Evolutionary conservation across 2,329 filamentous ascomycete genomes (phyloP).

Genomic region (Simplicillium sp.): DNA sequence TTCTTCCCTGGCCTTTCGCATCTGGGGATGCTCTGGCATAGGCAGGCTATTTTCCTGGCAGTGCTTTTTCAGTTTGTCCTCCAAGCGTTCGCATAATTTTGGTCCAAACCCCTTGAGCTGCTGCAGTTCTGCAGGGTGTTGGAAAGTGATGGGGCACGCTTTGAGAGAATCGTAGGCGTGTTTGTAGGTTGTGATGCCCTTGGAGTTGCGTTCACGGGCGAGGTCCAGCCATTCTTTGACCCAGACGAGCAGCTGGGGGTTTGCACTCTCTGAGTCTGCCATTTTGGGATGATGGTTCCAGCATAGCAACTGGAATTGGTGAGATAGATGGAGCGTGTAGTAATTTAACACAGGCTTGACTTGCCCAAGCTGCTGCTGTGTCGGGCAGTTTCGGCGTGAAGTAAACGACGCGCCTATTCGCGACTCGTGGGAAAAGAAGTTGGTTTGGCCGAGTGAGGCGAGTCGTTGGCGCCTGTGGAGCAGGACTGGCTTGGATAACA

Average conservation of each 20-base stretch:
- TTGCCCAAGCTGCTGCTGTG: too few species aligned
- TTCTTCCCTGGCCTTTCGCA: slow-evolving; percentile 26
- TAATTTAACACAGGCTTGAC: too few species aligned
- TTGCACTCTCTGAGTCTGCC: slow-evolving; percentile 43
- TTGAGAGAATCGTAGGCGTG: slow-evolving; percentile 71
- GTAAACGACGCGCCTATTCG: too few species aligned
- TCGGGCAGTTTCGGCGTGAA: too few species aligned
- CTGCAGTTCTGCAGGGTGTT: slow-evolving; percentile 64
- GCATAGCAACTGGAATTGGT: too few species aligned
- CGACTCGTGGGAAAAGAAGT: too few species aligned
- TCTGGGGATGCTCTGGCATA: slow-evolving; percentile 51
- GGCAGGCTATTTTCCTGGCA: slow-evolving; percentile 58
- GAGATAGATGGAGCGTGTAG: too few species aligned
- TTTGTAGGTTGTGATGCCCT: slow-evolving; percentile 62
- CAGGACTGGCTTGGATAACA: too few species aligned
- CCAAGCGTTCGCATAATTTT: slow-evolving; percentile 61
- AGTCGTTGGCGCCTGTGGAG: too few species aligned
- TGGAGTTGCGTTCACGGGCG: slow-evolving; percentile 59
- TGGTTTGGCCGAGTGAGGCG: too few species aligned
- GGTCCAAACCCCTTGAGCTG: slow-evolving; percentile 66
- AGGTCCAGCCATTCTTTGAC: slow-evolving; percentile 69
- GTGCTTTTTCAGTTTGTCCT: slow-evolving; percentile 48
- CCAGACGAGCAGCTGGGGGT: slow-evolving; percentile 63
- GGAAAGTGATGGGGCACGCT: slow-evolving; percentile 59
- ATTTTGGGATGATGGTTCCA: slow-evolving; percentile 8